Percentiles rank a stretch among this genome's conserved stretches.
These are phyloP conservation scores for Cerrena zonata DNA, from an alignment of 1,284 basidiomycete species.

Conservation along the genomic window DNA sequence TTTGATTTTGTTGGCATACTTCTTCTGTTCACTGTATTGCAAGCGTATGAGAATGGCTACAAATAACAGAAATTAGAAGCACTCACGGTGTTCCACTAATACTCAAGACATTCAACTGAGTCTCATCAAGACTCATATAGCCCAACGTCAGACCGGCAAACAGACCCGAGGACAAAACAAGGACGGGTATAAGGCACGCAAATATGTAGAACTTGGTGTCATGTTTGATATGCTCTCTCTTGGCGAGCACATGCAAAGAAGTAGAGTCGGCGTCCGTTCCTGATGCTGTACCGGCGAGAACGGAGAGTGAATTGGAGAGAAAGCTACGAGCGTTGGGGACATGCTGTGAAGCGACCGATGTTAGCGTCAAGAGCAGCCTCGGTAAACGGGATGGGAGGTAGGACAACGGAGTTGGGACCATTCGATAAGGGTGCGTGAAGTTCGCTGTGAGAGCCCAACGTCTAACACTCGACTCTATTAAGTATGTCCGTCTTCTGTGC, in stretches of 20 bases:
- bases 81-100: slow-evolving; percentile 77
- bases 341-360: slow-evolving; percentile 42
- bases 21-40: slow-evolving; percentile 59
- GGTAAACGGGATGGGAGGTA: slow-evolving; percentile 24
- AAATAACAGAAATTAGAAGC: neutral
- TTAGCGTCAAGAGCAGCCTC: slow-evolving; percentile 40
- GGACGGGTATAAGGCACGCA: slow-evolving; percentile 52
- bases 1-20: slow-evolving; percentile 79
- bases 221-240: slow-evolving; percentile 29
- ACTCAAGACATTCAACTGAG: slow-evolving; percentile 82
- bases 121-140: slow-evolving; percentile 91
- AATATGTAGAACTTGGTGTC: slow-evolving; percentile 39
- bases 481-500: no score
- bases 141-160: slow-evolving; percentile 79
- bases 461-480: neutral
- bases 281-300: neutral
- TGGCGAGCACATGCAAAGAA: slow-evolving; percentile 22
- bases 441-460: slow-evolving; percentile 12
- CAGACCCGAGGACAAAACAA: slow-evolving; percentile 57
- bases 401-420: slow-evolving; percentile 24
- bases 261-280: slow-evolving; percentile 3
- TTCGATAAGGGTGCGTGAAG: slow-evolving; percentile 22
- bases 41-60: slow-evolving; percentile 4
- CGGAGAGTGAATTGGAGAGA: slow-evolving; percentile 18
- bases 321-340: slow-evolving; percentile 33